Percentiles rank a stretch among this genome's conserved stretches.
These are phyloP conservation scores for Didymella arachidicola DNA, from an alignment of 2,329 filamentous ascomycete genomes.

Conservation along the genomic window DNA sequence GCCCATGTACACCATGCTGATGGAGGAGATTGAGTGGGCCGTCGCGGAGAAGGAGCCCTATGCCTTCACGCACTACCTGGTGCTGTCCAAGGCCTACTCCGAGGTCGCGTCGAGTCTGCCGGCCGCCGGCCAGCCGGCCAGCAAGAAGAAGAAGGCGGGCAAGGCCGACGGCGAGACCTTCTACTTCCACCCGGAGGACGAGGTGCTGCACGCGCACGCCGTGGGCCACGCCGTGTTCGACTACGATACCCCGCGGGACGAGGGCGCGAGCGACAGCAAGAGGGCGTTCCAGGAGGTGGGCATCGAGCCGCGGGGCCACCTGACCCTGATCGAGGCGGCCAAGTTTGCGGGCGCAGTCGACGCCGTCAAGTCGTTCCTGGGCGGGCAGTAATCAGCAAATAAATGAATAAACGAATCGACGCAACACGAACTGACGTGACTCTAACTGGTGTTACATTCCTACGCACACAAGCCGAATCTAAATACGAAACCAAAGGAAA, in stretches of 20 bases:
- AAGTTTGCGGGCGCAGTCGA: constrained; percentile 80
- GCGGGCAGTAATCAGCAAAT: constrained; percentile 26
- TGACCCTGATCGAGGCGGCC: constrained; percentile 83
- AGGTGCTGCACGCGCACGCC: constrained; percentile 81
- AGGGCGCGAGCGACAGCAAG: constrained; percentile 87
- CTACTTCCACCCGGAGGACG: constrained; percentile 97
- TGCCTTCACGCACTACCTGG: constrained; percentile 89
- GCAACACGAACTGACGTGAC: constrained; percentile 20
- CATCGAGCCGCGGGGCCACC: constrained; percentile 80
- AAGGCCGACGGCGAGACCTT: constrained; percentile 65
- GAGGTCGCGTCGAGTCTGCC: constrained; percentile 86
- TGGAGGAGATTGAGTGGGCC: constrained; percentile 88
- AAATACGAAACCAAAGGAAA: constrained; percentile 42
- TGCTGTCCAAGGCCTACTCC: constrained; percentile 89
- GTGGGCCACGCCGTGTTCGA: constrained; percentile 73
- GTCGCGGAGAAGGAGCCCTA: constrained; percentile 92
- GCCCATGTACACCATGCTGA: constrained; percentile 92
- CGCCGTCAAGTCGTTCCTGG: constrained; percentile 77
- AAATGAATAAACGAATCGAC: background rate
- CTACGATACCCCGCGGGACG: constrained; percentile 79
- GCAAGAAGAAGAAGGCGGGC: constrained; percentile 54
- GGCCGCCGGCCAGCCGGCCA: constrained; percentile 50
- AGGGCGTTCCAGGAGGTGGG: constrained; percentile 93
- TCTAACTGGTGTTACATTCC: constrained; percentile 50
- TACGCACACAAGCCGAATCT: constrained; percentile 48